Base-by-base conservation (phyloP, 2,329 filamentous ascomycete species). In the Akanthomyces uredinophilus region DNA sequence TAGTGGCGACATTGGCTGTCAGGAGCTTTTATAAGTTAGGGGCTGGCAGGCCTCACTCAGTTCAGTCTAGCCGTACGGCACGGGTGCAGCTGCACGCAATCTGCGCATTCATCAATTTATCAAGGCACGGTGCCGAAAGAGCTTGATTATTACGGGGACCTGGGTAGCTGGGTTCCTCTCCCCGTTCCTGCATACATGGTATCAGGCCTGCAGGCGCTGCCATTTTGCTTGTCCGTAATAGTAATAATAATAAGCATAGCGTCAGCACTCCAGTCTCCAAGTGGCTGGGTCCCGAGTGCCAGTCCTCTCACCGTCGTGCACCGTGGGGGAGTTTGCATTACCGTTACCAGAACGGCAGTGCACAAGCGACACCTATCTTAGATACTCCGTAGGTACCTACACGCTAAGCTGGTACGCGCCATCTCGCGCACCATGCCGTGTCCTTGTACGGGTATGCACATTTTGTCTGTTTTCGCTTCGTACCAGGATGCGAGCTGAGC, bases 271-370 rank as follows among this genome's bases (percentile, higher is more conserved):
- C 32, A 39, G n/a, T 18, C 50, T 16, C n/a, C 18, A 39, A 37
- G 51, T 53, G 51, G 51, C 51, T 53, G 51, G 51, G 50, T n/a
- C 20, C 35, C 16, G 6, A 53, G 35, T 53, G 51, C 51, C 51
- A 39, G 32, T 53, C 35, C 35, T 32, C 29, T 20, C 47, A 50
- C 7, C 47, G 8, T 29, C 29, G 18, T 29, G 49, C 29, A 37
- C 29, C n/a, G 49, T 51, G 49, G 49, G 49, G 27, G 18, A 37
- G 37, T 29, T 35, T 35, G 32, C 4, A 8, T 35, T 35, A 11
- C 32, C 32, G 2, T 35, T 29, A n/a, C 10, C 20, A 39, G 3
- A 7, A 18, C 39, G 18, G 4, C 18, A 24, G 1, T 20, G 5
- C 6, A 18, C 8, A 14, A 20, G n/a, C 20, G n/a, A 22, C 22